phyloP scores from a whole-genome alignment of 441 rosid genomes.

The Pelargonium australe region DNA sequence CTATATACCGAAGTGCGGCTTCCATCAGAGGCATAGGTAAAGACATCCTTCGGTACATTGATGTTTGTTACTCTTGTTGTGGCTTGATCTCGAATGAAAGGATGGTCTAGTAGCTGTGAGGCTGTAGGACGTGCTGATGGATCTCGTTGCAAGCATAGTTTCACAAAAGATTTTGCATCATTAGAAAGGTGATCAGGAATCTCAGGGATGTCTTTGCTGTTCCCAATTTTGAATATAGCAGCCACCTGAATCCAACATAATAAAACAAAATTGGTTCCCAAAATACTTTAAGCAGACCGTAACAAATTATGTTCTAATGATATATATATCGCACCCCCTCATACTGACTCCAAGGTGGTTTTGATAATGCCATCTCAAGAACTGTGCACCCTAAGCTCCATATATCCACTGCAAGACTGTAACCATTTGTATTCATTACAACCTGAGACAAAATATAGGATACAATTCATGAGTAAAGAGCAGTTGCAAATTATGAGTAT shows the following conservation, averaged over 20 bases:
- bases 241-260: slow-evolving; percentile 59
- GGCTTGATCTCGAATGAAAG: slow-evolving; percentile 59
- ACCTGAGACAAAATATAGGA: slow-evolving; percentile 40
- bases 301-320: slow-evolving; percentile 9
- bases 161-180: slow-evolving; percentile 70
- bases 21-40: slow-evolving; percentile 57
- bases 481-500: not conserved
- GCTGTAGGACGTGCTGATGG: slow-evolving; percentile 83
- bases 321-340: slow-evolving; percentile 68
- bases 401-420: slow-evolving; percentile 74
- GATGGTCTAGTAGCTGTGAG: slow-evolving; percentile 57
- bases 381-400: slow-evolving; percentile 98
- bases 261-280: slow-evolving; percentile 7
- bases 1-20: slow-evolving; percentile 55
- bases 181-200: slow-evolving; percentile 79
- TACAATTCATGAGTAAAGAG: slow-evolving; percentile 11
- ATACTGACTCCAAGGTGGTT: slow-evolving; percentile 89
- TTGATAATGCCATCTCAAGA: slow-evolving; percentile 92
- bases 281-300: not conserved
- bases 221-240: slow-evolving; percentile 92
- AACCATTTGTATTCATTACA: slow-evolving; percentile 85
- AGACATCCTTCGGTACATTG: slow-evolving; percentile 47
- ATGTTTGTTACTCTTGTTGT: slow-evolving; percentile 43
- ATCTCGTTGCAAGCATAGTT: slow-evolving; percentile 79
- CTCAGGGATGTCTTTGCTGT: slow-evolving; percentile 86